Evolutionary conservation across 257 asterid species (phyloP).

Genomic region (Nicotiana paniculata): DNA sequence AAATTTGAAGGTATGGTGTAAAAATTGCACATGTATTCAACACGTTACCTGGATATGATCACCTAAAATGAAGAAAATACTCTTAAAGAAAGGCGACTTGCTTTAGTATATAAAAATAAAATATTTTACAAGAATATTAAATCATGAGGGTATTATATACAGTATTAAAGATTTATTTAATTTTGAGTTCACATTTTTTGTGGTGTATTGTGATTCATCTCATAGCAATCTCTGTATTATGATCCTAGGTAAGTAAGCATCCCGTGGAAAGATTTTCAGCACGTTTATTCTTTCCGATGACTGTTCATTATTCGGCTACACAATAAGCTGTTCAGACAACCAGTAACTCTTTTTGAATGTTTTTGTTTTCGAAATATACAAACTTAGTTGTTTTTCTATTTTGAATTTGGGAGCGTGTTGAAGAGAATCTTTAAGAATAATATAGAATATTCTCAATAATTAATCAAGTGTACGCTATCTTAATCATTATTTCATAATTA

Average conservation of each 20-base stretch:
- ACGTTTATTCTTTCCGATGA: not conserved
- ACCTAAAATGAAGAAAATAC: not conserved
- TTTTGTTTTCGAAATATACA: not conserved
- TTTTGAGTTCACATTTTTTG: too few relatives aligned
- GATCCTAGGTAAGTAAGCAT: too few relatives aligned
- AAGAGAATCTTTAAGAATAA: not conserved
- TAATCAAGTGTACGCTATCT: not conserved
- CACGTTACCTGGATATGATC: not conserved
- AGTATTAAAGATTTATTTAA: not conserved
- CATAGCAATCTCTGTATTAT: not conserved
- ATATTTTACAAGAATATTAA: not conserved
- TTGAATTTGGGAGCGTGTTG: not conserved
- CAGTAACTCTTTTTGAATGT: not conserved
- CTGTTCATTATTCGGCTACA: not conserved
- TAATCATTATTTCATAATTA: not conserved
- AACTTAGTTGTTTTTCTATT: not conserved
- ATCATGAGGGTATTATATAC: not conserved
- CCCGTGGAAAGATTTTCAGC: not conserved
- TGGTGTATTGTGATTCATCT: not conserved
- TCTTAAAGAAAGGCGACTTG: not conserved
- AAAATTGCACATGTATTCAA: not conserved
- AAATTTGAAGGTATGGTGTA: constrained; percentile 44
- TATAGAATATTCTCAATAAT: not conserved
- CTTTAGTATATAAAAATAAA: not conserved
- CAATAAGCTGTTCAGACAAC: not conserved